Base-by-base conservation (phyloP, 208 protist genomes). In the Acanthamoeba sp. region DNA sequence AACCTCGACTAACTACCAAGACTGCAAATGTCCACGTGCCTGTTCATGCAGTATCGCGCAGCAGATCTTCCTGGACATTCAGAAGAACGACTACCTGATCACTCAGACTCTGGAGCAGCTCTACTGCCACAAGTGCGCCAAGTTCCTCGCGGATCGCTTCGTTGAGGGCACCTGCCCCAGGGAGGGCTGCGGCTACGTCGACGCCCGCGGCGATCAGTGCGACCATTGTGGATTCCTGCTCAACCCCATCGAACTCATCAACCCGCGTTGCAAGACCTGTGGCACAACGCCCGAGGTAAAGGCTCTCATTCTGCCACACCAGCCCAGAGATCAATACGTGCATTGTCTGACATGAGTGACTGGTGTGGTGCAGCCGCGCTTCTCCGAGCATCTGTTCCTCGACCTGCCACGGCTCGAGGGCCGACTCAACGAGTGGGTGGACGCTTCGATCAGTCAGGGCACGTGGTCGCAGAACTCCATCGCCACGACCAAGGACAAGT, bases 181-280 rank as follows among this genome's bases (percentile, higher is more conserved):
- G 42, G 32, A 42, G 40, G 69, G 95, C 18, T 98, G 97, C 89
- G 64, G 91, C 18, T 97, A 96, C 94, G 94, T 94, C 24, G 97
- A 98, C 85, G 97, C 97, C 27, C 78, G 97, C 24, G 98, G 98
- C n/a, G 98, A 98, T 94, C 98, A 98, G 95, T 98, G 98, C 87
- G 98, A 98, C 87, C 76, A 93, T 24, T 98, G 98, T 91, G 90
- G 95, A 22, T 91, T 95, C 29, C 55, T 98, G 36, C 84, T 97
- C 7, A 96, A 98, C 78, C 93, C 97, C 36, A 97, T 93, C 2
- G 97, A 97, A 55, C 94, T 98, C 0, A 95, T 97, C 34, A 80
- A 96, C 36, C 97, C 96, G 76, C 50, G 92, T 38, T 98, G 97
- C 57, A 97, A 95, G 89, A 36, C 97, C 16, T 97, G 94, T 42